Evolutionary conservation across 176 grass and related monocot genomes (phyloP).

Genomic region (Avena sativa): DNA sequence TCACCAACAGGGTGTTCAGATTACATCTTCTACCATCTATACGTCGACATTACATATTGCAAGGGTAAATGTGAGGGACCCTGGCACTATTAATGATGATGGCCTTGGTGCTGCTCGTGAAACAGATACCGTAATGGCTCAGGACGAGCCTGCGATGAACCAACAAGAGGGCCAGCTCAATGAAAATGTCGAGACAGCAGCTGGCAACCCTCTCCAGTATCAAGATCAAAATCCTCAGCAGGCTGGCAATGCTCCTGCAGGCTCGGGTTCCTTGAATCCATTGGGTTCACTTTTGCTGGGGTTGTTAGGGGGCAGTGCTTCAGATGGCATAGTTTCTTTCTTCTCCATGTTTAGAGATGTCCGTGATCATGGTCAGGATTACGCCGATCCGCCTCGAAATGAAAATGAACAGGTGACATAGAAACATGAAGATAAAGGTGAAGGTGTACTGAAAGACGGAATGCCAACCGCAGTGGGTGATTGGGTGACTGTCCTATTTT

Average conservation of each 20-base stretch:
- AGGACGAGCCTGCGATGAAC: slow-evolving; percentile 43
- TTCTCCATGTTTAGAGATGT: slow-evolving; percentile 93
- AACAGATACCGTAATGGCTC: slow-evolving; percentile 40
- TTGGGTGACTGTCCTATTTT: background rate
- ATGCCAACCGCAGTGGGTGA: slow-evolving; percentile 3
- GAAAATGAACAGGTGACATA: slow-evolving; percentile 77
- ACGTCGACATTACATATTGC: slow-evolving; percentile 97
- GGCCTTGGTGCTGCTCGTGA: slow-evolving; percentile 47
- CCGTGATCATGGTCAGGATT: slow-evolving; percentile 73
- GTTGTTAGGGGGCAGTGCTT: slow-evolving; percentile 77
- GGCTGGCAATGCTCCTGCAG: slow-evolving; percentile 49
- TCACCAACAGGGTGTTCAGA: slow-evolving; percentile 92
- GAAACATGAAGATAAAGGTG: slow-evolving; percentile 3
- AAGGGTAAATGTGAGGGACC: slow-evolving; percentile 73
- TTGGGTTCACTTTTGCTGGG: slow-evolving; percentile 78
- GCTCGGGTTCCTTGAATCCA: slow-evolving; percentile 59
- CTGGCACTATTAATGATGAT: slow-evolving; percentile 41
- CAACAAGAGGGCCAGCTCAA: slow-evolving; percentile 45
- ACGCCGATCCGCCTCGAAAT: slow-evolving; percentile 51
- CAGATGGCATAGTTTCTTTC: slow-evolving; percentile 92
- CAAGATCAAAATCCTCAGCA: slow-evolving; percentile 53
- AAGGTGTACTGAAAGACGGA: background rate
- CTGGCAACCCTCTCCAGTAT: slow-evolving; percentile 40
- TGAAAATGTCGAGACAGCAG: slow-evolving; percentile 35
- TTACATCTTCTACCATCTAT: slow-evolving; percentile 88